phyloP scores from a whole-genome alignment of 2,329 filamentous ascomycete species.

The Botrytis sinoallii region DNA sequence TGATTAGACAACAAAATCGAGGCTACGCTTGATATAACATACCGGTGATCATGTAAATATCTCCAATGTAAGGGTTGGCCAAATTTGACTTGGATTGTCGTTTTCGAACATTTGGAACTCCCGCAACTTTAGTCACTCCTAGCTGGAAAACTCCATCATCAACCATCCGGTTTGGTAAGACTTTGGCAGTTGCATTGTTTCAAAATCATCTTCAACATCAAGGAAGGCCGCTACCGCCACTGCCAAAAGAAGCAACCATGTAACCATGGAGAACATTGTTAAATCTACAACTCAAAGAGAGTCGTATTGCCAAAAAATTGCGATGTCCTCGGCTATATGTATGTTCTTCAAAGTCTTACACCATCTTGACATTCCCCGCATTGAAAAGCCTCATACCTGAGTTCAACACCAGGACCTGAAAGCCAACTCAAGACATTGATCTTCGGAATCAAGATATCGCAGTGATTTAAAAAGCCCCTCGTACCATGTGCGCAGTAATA shows the following conservation, averaged over 20 bases:
- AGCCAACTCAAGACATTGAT: slow-evolving; percentile 11
- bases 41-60: slow-evolving; percentile 19
- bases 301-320: not conserved
- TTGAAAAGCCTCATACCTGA: not conserved
- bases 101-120: slow-evolving; percentile 1
- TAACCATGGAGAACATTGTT: slow-evolving; percentile 5
- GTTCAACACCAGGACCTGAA: not conserved
- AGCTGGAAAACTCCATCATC: slow-evolving; percentile 7
- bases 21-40: not conserved
- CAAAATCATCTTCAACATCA: not conserved
- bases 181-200: not conserved
- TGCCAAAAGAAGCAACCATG: not conserved
- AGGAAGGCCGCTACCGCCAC: not conserved
- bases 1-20: not conserved
- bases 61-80: slow-evolving; percentile 12
- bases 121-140: not conserved
- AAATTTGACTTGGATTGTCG: slow-evolving; percentile 5
- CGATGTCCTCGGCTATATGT: not conserved
- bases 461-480: not conserved
- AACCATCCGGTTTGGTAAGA: not conserved
- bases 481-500: not conserved
- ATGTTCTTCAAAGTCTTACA: not conserved
- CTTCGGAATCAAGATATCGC: not conserved
- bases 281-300: not conserved
- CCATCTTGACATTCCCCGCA: not conserved